Evolutionary conservation across 2,329 filamentous ascomycete genomes (phyloP), one percentile per base, ranked within the genome.

Genomic region (Diaporthe aspalathi): DNA sequence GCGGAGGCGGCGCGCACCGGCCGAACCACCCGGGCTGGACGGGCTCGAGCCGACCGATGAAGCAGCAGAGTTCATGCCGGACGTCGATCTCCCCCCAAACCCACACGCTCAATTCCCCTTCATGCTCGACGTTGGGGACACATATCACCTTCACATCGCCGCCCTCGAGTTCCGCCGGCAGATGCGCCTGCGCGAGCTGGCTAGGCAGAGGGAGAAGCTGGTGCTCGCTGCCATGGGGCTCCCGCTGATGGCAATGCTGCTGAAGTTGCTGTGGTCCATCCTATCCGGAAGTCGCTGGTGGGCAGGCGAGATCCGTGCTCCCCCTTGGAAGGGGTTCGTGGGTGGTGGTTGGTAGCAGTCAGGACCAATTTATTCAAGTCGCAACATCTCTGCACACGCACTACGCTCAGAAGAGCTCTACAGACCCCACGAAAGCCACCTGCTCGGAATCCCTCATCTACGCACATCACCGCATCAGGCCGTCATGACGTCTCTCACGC

Each of bases 401-500:
- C n/a, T 38, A 50, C 29, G 60, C 7, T 9, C 29, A 38, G 14
- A 27, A 38, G n/a, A 27, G n/a, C 43, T 50, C 29, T 50, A 17
- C 47, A 3, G 11, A 50, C 14, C 14, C 16, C 29, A 20, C 24
- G 7, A 24, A 20, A 29, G 22, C 29, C n/a, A 6, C 9, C 24
- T 32, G 38, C n/a, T 9, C 16, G 29, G 53, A 14, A 22, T 12
- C 32, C 16, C 12, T n/a, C 38, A 35, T 29, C 45, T 11, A 22
- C 7, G 20, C 4, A 60, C 16, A 5, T 5, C 14, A 17, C 24
- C 32, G 27, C n/a, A 8, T 70, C 60, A 73, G 12, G 52, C 68
- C 20, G 68, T 57, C 71, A 73, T 73, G 38, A 68, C 54, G 32
- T 73, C 70, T 16, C 67, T 57, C 12, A 70, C 62, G 53, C 72